Percentiles rank a stretch among this genome's conserved stretches.
Evolutionary conservation across 2,329 filamentous ascomycete species (phyloP).

Genomic region (Volutella citrinella): DNA sequence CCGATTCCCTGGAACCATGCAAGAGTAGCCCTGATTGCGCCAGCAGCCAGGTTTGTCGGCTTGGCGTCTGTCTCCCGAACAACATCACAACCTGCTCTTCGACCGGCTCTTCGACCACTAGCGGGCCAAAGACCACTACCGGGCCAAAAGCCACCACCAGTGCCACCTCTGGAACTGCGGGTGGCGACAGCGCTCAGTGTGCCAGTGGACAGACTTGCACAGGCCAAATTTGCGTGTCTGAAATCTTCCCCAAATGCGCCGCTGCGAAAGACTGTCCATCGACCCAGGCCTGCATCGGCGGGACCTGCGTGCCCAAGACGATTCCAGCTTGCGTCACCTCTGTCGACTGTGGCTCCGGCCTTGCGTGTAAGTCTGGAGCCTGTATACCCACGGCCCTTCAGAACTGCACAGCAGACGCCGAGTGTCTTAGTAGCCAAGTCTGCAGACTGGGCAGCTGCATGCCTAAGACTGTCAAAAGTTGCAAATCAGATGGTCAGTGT

Average conservation of each 20-base stretch:
- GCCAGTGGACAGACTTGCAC: slow-evolving; percentile 1
- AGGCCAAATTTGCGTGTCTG: slow-evolving; percentile 4
- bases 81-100: background rate
- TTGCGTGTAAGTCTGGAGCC: background rate
- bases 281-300: slow-evolving; percentile 1
- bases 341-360: background rate
- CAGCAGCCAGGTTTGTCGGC: background rate
- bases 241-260: slow-evolving; percentile 4
- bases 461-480: background rate
- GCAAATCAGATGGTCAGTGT: background rate
- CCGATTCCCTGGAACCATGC: background rate
- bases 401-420: too few species aligned
- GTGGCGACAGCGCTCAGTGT: slow-evolving; percentile 5
- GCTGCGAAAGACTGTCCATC: slow-evolving; percentile 2
- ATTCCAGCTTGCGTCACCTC: too few species aligned
- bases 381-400: background rate
- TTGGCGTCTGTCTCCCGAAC: background rate
- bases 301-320: slow-evolving; percentile 2
- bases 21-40: background rate
- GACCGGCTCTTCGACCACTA: too few species aligned
- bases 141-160: too few species aligned
- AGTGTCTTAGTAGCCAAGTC: too few species aligned
- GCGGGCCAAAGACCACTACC: too few species aligned
- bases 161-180: too few species aligned
- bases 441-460: too few species aligned